Base-by-base conservation (phyloP, 2,329 filamentous ascomycete genomes). In the Hysterium pulicare region DNA sequence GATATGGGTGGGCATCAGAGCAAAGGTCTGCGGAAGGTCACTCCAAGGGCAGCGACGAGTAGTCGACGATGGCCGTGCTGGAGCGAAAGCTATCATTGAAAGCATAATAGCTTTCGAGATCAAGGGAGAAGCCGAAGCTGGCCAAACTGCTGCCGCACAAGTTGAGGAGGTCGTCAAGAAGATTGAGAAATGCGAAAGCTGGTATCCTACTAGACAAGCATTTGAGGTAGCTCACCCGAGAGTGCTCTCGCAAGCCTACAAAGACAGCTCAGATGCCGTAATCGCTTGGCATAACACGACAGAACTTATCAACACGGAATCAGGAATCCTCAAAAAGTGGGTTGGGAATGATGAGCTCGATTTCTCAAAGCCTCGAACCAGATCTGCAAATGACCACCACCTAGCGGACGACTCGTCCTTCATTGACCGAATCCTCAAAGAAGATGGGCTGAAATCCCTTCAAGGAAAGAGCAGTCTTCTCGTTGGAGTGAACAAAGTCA, bases 241-340 rank as follows among this genome's bases (percentile, higher is more conserved):
- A 31, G 87, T 88, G 40, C 83, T 81, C 21, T 94, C 90, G 1
- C 76, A 81, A 22, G 78, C 83, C 22, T 98, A 90, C 69, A 77
- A 79, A 48, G 84, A 90, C 48, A 89, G 89, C 21, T 93, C 86
- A 58, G 87, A 95, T 62, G 86, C 91, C 37, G 85, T 98, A 51
- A 82, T 95, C 48, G 84, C 91, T 3, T 98, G 93, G 93, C 86
- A 95, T 74, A 98, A 97, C 68, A 96, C 90, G 39, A 96, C 90
- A 23, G 84, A 91, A 61, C 82, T 95, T 61, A 97, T 98, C 75
- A 95, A 94, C 65, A 95, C 88, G 2, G 88, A 98, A 66, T 79
- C 98, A 45, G 83, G 83, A 11, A 90, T 97, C 50, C 69, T 98
- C 49, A 90, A 93, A 66, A 90, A 86, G 49, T 98, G 93, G 93